A percentile compares a stretch with the other conserved stretches of the same genome.
phyloP scores from a whole-genome alignment of 176 grass and related monocot genomes.

The Carex scoparia region DNA sequence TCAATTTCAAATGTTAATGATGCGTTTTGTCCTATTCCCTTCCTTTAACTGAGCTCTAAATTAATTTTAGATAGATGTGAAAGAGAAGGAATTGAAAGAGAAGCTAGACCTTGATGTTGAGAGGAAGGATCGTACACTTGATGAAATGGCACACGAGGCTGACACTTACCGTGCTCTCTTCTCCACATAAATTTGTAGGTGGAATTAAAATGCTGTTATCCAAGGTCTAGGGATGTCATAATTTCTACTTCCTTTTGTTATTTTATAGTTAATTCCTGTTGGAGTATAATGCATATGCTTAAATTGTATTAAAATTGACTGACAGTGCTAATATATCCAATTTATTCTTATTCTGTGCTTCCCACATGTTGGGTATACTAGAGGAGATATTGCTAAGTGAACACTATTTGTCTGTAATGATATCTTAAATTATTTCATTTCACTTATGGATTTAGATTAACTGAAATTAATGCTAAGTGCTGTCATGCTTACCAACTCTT shows the following conservation, averaged over 20 bases:
- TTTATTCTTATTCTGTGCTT: neutral
- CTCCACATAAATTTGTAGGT: constrained; percentile 28
- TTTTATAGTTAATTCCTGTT: neutral
- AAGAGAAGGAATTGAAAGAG: constrained; percentile 88
- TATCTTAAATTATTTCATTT: neutral
- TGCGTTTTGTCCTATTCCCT: constrained; percentile 5
- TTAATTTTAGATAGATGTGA: constrained; percentile 49
- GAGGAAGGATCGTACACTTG: constrained; percentile 59
- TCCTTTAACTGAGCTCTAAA: neutral
- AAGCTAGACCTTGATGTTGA: constrained; percentile 85
- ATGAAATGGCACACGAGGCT: constrained; percentile 69
- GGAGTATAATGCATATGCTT: neutral
- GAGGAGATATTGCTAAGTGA: neutral
- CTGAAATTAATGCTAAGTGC: neutral
- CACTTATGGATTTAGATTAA: neutral
- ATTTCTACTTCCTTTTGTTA: neutral
- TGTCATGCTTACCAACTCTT: neutral
- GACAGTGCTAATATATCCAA: neutral
- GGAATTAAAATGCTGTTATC: neutral
- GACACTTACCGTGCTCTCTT: constrained; percentile 62
- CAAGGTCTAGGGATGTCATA: too few species aligned
- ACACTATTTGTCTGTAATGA: neutral
- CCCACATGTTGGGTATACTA: neutral
- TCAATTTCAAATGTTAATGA: neutral
- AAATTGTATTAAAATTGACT: neutral